Base-by-base conservation (phyloP, 352 stramenopile genomes). In the Peronospora destructor region DNA sequence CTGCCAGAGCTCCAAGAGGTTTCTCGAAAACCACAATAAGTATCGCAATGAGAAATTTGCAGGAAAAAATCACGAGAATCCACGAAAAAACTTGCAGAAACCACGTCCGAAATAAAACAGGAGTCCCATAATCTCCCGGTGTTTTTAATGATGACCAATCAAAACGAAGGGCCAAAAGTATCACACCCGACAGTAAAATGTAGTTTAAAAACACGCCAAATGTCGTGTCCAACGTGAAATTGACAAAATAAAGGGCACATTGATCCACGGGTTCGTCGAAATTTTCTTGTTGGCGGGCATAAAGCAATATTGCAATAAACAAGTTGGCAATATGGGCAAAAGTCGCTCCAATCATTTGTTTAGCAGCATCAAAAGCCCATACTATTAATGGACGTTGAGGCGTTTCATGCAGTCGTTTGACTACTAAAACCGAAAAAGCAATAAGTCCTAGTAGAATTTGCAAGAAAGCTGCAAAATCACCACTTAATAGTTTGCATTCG, bases 221-320 rank as follows among this genome's bases (percentile, higher is more conserved):
- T 6, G 82, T 90, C 54, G 80, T 92, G 60, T 93, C 84, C 37
- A 93, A 65, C 25, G 81, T 85, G 48, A 93, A 94, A 56, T 94
- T 93, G 25, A 94, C 77, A 66, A 93, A 94, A 49, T 93, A 94
- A 38, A 91, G 83, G 2, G 82, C 84, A 45, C 84, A 94, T 73
- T 91, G 76, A 48, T 89, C 78, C 34, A 76, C 62, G 9, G 43
- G 42, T 32, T 73, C 43, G 48, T 58, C n/a, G 59, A 16, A 54
- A 19, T 64, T 49, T 32, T 74, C 49, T 42, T 78, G 29, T 53
- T 85, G 42, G 53, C 84, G 72, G 53, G 79, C 70, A 43, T 91
- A 91, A 26, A 93, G 66, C 55, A 93, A n/a, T 19, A 92, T 85
- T 17, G 82, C 84, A 58, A 93, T 92, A n/a, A 89, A 47, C 45